Base-by-base conservation (phyloP, 441 rosid species). In the Francoa sonchifolia region DNA sequence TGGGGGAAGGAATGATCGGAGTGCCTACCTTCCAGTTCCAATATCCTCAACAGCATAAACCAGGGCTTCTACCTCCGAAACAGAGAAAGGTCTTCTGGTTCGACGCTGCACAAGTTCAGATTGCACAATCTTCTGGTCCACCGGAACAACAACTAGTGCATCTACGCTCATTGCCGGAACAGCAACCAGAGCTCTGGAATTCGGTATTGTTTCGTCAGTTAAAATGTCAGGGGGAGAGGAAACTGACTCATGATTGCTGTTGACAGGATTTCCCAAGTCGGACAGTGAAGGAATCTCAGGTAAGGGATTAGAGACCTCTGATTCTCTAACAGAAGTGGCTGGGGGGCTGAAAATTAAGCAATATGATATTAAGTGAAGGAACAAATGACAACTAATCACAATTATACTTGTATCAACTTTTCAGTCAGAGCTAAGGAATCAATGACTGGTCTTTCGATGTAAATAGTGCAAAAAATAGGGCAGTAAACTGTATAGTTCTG, bases 11-110 rank as follows among this genome's bases (percentile, higher is more conserved):
- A 12, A 5, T 39, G 32, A 15, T 19, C 10, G 3, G 39, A 40
- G n/a, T n/a, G n/a, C 34, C 33, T 72, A 90, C 96, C 99, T 90
- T 68, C 96, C 99, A n/a, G 96, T 90, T 32, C 99, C 96, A 40
- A 86, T 85, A 61, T 82, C 74, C 78, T 90, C 96, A 63, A 90
- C 99, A 6, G 99, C 96, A 45, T 76, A 80, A 52, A 90, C 96
- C 58, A 90, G 72, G 40, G 95, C 95, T 74, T 90, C 99, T 42
- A 90, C 99, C 75, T 90, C 99, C 57, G 80, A 10, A 42, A 90
- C 95, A 42, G 99, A 80, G 79, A 90, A 90, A 60, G 99, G 96
- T 73, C 99, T 90, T 63, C 96, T 94, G 58, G 77, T 81, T 73
- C 99, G 79, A 55, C 99, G 94, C 67, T 77, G 94, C 27, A 48